Base-by-base conservation (phyloP, 2,329 filamentous ascomycete species). In the Parascedosporium putredinis region DNA sequence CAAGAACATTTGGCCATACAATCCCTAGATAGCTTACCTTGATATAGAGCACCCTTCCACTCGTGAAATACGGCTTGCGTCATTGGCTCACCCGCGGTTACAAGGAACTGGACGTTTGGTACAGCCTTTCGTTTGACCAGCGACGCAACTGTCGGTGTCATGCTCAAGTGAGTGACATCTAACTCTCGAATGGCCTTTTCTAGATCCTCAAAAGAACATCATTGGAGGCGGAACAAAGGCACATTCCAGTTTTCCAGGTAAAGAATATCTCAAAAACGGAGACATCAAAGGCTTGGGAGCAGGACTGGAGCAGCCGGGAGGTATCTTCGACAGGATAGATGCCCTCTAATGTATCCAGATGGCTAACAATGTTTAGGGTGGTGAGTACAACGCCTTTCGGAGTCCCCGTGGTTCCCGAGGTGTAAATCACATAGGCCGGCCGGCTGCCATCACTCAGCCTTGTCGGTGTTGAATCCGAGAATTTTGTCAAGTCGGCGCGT, bases 241-340 rank as follows among this genome's bases (percentile, higher is more conserved):
- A 85, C 70, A 91, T 87, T 3, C 88, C 88, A 29, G 75, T 74
- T 44, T 78, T 76, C 84, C 88, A 94, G 0, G 88, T 73, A 57
- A 88, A 94, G 62, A 95, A 91, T 12, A 94, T 90, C 59, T 95
- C 89, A 60, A 94, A 94, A 0, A 94, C 85, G 0, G 88, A 94
- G 2, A 94, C 82, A 59, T 94, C 87, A 59, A 94, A 95, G 0
- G 84, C 84, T 59, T 89, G 86, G 0, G 87, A 91, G 59, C 86
- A 94, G 2, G 86, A 80, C 63, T 95, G 89, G 0, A 95, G 69
- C 27, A 95, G 69, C n/a, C 81, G 76, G 1, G 81, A 76, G 0
- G 33, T 36, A 5, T 52, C 24, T 1, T 66, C 60, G 0, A 69
- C 67, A 0, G 86, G 84, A 58, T 94, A 95, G 0, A 86, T 67